Base-by-base conservation (phyloP, 1,284 basidiomycete genomes). In the Schizophyllum amplum region DNA sequence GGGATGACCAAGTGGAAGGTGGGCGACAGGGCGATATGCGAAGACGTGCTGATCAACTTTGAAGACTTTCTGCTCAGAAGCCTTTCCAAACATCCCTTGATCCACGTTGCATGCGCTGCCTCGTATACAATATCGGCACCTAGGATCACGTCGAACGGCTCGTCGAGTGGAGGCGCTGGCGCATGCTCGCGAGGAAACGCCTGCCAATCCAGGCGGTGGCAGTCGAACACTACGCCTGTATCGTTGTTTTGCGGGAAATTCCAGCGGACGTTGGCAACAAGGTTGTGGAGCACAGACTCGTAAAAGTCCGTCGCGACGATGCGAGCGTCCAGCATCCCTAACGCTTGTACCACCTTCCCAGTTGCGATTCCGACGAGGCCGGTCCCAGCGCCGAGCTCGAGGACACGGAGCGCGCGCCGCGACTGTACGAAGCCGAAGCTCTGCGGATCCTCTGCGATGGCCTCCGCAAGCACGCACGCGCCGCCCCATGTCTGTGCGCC, bases 401-500 rank as follows among this genome's bases (percentile, higher is more conserved):
- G 76, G 17, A 91, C 74, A 3, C 90, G 76, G 17, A 84, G 66
- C 2, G 56, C 57, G 4, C 50, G 15, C 20, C 47, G 33, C 25
- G 46, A 25, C 27, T 48, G 58, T 9, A 17, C 7, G 5, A 86
- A 67, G 3, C 79, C 79, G 64, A 88, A 91, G 1, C 63, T 62
- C 1, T 59, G 65, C 0, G 90, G 90, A 24, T 76, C 67, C 21
- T 84, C 76, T 1, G 82, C 79, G 54, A 95, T 81, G 71, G 87
- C 80, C 64, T 93, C 85, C 0, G 91, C 83, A 47, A 96, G 77
- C 4, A 95, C 81, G 62, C 89, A 92, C 0, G 91, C 88, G 4
- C 84, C 82, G 1, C 92, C 93, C 94, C 93, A 96, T 0, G 93
- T 96, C 70, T 95, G 92, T 20, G 92, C 87, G 5, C 93, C 94